These are phyloP conservation scores for Aspergillus cejpii DNA, from an alignment of 2,329 filamentous ascomycete genomes.

Conservation along the genomic window DNA sequence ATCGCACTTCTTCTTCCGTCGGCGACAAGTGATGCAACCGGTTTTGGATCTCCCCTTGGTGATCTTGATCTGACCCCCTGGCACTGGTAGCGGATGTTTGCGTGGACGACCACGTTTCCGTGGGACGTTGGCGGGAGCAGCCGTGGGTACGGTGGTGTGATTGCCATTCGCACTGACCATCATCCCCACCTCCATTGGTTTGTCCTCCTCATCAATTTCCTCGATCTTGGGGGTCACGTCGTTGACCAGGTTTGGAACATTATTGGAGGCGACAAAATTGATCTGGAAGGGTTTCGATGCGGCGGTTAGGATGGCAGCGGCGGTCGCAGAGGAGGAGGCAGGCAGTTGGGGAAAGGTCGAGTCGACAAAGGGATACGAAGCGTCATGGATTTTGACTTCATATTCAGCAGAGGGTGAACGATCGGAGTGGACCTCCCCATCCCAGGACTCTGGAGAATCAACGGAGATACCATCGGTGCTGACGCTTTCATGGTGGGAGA, in stretches of 20 bases:
- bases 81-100: conserved; percentile 64
- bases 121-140: conserved; percentile 33
- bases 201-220: conserved; percentile 44
- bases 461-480: conserved; percentile 32
- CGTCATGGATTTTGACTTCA: conserved; percentile 18
- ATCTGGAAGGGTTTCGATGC: conserved; percentile 22
- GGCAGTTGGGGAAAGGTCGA: conserved; percentile 2
- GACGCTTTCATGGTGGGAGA: conserved; percentile 28
- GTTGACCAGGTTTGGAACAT: conserved; percentile 17
- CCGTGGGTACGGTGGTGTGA: conserved; percentile 20
- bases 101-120: conserved; percentile 71
- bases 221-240: conserved; percentile 50
- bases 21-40: conserved; percentile 54
- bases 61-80: conserved; percentile 58
- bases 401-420: conserved; percentile 18
- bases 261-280: conserved; percentile 20
- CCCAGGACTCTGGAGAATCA: conserved; percentile 28
- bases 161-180: conserved; percentile 14
- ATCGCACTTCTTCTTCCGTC: conserved; percentile 56
- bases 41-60: conserved; percentile 63
- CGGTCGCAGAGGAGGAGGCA: conserved; percentile 3
- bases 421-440: conserved; percentile 18
- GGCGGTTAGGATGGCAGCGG: conserved; percentile 13
- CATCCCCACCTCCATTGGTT: conserved; percentile 25
- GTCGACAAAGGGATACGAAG: conserved; percentile 9